Conservation (phyloP, 2,329 filamentous ascomycete species). For the Xylaria sp. region DNA sequence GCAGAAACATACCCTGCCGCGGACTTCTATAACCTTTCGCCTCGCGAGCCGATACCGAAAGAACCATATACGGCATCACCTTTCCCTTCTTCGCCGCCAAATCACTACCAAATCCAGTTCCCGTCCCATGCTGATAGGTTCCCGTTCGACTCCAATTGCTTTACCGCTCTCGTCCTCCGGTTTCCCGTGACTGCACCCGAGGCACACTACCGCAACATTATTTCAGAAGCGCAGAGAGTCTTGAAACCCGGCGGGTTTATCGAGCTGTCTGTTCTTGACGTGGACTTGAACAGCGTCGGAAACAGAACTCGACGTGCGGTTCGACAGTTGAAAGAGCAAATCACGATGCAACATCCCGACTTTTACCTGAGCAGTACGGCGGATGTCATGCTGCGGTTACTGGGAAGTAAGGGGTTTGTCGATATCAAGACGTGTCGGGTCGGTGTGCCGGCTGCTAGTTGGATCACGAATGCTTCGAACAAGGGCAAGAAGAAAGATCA, state of each 20-base stretch:
- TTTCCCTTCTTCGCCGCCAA: conserved; percentile 55
- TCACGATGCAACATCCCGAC: conserved; percentile 55
- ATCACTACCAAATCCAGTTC: conserved; percentile 72
- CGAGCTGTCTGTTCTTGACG: conserved; percentile 72
- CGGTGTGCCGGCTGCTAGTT: conserved; percentile 65
- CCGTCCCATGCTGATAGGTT: conserved; percentile 58
- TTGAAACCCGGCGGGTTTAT: conserved; percentile 72
- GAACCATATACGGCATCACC: conserved; percentile 40
- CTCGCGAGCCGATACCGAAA: conserved; percentile 46
- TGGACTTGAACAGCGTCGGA: conserved; percentile 80
- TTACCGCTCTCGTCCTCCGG: conserved; percentile 69
- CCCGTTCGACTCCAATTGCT: conserved; percentile 70
- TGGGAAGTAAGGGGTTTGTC: conserved; percentile 65
- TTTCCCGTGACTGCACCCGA: conserved; percentile 69
- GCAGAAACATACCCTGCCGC: conserved; percentile 72
- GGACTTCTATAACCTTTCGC: conserved; percentile 71
- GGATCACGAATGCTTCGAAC: conserved; percentile 33
- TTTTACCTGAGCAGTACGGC: conserved; percentile 56
- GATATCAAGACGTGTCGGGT: conserved; percentile 72
- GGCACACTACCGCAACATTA: conserved; percentile 61
- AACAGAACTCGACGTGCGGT: conserved; percentile 63
- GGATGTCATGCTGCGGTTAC: conserved; percentile 58
- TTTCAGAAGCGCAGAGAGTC: conserved; percentile 71
- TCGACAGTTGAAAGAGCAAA: conserved; percentile 64
- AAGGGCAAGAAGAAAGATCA: conserved; percentile 40